Conservation (phyloP, 495 filamentous ascomycete species). For the Pseudevernia furfuracea region DNA sequence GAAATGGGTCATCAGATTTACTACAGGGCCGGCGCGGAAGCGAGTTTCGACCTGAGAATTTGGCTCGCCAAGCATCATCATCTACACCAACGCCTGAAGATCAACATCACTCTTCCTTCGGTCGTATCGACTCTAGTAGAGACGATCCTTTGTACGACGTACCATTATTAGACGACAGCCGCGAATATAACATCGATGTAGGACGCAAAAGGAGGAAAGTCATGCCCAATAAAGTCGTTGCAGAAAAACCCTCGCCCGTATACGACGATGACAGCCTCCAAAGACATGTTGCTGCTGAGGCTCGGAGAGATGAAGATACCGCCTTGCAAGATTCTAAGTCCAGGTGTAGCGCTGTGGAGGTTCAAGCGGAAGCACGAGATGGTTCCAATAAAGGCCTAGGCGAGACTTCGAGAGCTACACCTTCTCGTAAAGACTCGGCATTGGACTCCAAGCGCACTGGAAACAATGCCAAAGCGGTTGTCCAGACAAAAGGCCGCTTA, state of each 20-base stretch:
- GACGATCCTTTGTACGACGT: conserved; percentile 31
- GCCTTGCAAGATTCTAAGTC: neutral
- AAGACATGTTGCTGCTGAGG: conserved; percentile 19
- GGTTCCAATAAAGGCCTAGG: neutral
- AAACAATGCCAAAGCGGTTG: neutral
- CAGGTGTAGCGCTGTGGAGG: neutral
- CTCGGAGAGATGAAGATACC: neutral
- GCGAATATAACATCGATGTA: neutral
- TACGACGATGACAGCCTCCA: conserved; percentile 22
- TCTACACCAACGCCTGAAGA: neutral
- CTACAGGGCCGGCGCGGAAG: neutral
- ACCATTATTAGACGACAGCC: conserved; percentile 37
- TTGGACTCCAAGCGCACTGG: neutral
- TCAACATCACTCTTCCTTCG: conserved; percentile 1
- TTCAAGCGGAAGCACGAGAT: neutral
- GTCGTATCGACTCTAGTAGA: neutral
- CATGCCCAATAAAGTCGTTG: neutral
- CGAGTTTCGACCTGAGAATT: neutral
- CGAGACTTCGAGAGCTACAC: neutral
- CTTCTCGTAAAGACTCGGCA: neutral
- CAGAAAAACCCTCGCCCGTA: neutral
- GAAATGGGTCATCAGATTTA: neutral
- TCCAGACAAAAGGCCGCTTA: neutral
- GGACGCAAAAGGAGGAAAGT: conserved; percentile 15
- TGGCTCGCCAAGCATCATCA: neutral